A percentile compares a stretch with the other conserved stretches of the same genome.
These are phyloP conservation scores for Diaporthe sp. DNA, from an alignment of 2,329 filamentous ascomycete species.

Conservation along the genomic window DNA sequence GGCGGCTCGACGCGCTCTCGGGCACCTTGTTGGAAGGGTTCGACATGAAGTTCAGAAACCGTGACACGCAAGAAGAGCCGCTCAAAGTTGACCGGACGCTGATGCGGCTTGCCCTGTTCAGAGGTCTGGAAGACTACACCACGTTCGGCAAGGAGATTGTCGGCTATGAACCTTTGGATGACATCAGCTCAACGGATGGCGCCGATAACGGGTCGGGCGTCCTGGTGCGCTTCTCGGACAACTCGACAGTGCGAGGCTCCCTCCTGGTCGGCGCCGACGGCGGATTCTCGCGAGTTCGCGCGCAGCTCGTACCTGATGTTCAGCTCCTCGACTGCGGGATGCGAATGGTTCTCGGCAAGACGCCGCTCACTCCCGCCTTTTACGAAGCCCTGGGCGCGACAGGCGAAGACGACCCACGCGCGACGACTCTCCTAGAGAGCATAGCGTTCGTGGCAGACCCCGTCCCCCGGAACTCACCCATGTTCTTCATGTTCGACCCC, in stretches of 20 bases:
- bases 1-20: background rate
- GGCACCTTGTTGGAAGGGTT: background rate
- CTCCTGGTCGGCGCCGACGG: constrained; percentile 12
- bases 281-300: background rate
- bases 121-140: constrained; percentile 4
- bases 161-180: background rate
- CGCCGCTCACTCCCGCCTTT: background rate
- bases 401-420: background rate
- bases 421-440: background rate
- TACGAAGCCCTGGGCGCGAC: background rate
- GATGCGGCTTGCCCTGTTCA: constrained; percentile 1
- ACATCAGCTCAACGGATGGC: background rate
- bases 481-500: constrained; percentile 19
- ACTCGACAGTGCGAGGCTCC: background rate
- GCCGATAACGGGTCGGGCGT: background rate
- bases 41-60: background rate
- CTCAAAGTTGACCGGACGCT: constrained; percentile 14
- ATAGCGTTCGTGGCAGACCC: background rate
- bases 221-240: constrained; percentile 11
- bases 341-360: constrained; percentile 21
- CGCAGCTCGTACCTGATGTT: background rate
- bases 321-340: constrained; percentile 5
- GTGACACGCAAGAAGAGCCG: background rate
- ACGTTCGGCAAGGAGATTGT: constrained; percentile 20
- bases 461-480: background rate